A percentile compares a stretch with the other conserved stretches of the same genome.
Evolutionary conservation across 2,329 filamentous ascomycete species (phyloP).

Genomic region (Paraphaeosphaeria minitans): DNA sequence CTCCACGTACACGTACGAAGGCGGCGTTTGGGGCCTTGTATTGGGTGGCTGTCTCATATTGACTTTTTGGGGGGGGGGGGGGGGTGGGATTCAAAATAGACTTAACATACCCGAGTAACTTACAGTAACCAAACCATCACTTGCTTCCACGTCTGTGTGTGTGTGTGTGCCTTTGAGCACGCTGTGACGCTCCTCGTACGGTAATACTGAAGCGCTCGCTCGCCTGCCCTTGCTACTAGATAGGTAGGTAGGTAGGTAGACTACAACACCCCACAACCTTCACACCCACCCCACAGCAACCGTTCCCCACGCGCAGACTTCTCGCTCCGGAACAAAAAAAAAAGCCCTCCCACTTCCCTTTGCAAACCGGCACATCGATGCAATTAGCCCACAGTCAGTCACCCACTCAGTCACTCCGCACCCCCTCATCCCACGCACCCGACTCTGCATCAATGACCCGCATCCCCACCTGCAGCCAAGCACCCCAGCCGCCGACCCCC

Average conservation of each 20-base stretch:
- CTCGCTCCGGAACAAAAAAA: constrained; percentile 12
- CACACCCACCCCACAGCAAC: background rate
- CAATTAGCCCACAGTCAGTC: too few relatives aligned
- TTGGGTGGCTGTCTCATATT: background rate
- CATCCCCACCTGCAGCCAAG: constrained; percentile 10
- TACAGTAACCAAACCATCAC: background rate
- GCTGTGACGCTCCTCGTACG: too few relatives aligned
- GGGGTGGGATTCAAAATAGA: constrained; percentile 22
- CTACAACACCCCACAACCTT: background rate
- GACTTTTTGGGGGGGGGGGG: too few relatives aligned
- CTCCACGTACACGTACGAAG: background rate
- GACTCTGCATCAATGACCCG: constrained; percentile 5
- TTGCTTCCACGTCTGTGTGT: background rate
- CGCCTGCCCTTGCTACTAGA: background rate
- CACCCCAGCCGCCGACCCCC: constrained; percentile 3
- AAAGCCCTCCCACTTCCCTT: background rate
- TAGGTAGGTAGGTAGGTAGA: too few relatives aligned
- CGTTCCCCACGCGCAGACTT: background rate
- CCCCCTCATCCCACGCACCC: background rate
- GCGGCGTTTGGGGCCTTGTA: constrained; percentile 13
- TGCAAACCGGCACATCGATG: too few relatives aligned
- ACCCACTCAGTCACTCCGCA: too few relatives aligned
- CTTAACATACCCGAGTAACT: constrained; percentile 16
- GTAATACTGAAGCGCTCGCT: background rate
- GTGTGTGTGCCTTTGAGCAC: too few relatives aligned